Evolutionary conservation across 1,139 yeast species (phyloP).

Genomic region (Pneumocystis jirovecii): DNA sequence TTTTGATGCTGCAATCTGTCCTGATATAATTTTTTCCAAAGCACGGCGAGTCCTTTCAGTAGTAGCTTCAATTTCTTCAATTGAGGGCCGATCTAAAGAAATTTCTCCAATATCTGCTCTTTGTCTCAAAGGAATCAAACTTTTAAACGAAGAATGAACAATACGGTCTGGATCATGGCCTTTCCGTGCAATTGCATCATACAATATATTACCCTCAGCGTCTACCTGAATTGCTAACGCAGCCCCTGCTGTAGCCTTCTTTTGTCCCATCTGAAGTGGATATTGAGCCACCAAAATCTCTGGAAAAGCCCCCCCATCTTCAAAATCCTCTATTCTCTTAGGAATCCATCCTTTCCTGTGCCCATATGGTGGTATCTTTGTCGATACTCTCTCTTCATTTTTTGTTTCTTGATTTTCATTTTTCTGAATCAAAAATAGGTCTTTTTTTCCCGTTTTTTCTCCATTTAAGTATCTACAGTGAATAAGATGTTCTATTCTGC

Average conservation of each 20-base stretch:
- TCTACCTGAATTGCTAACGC: conserved; percentile 24
- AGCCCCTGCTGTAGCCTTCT: conserved; percentile 14
- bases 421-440: not conserved
- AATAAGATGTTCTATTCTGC: no score
- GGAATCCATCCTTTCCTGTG: conserved; percentile 23
- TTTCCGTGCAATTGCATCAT: conserved; percentile 25
- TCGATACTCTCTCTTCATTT: not conserved
- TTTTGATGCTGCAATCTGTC: conserved; percentile 24
- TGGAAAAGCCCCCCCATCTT: conserved; percentile 27
- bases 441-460: not conserved
- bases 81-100: conserved; percentile 28
- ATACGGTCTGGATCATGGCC: conserved; percentile 24
- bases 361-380: conserved; percentile 21
- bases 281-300: conserved; percentile 25
- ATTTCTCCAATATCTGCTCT: conserved; percentile 26
- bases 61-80: conserved; percentile 28
- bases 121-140: conserved; percentile 36
- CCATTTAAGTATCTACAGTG: not conserved
- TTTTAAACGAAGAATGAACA: conserved; percentile 29
- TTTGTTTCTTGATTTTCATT: not conserved
- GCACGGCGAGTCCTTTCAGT: conserved; percentile 36
- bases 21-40: conserved; percentile 32
- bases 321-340: conserved; percentile 20
- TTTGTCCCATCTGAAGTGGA: conserved; percentile 24
- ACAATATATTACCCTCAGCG: conserved; percentile 23